A percentile compares a stretch with the other conserved stretches of the same genome.
Evolutionary conservation across 2,329 filamentous ascomycete genomes (phyloP).

Genomic region (Monosporascus sp.): DNA sequence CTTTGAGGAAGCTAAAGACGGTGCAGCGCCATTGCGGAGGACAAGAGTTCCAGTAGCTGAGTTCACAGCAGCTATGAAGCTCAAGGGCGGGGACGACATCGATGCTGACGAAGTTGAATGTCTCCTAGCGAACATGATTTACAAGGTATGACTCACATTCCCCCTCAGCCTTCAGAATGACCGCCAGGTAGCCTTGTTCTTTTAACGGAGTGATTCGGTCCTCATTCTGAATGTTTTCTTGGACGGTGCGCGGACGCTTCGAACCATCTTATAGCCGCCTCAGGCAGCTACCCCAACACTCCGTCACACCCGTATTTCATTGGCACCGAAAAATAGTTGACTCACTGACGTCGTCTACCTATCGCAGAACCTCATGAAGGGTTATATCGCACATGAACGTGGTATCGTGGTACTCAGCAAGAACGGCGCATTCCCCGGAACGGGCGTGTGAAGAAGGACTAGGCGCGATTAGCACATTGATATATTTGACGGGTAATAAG

Average conservation of each 20-base stretch:
- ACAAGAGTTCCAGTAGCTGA: conserved; percentile 79
- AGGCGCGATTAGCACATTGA: too few relatives aligned
- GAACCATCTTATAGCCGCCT: neutral
- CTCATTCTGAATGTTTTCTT: neutral
- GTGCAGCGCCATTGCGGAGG: conserved; percentile 55
- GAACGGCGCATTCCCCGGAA: conserved; percentile 87
- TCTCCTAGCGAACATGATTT: conserved; percentile 91
- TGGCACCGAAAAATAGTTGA: conserved; percentile 18
- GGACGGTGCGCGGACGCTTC: neutral
- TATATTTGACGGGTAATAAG: too few relatives aligned
- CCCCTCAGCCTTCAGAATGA: neutral
- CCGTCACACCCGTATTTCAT: conserved; percentile 11
- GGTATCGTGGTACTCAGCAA: conserved; percentile 91
- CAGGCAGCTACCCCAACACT: neutral
- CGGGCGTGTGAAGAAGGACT: conserved; percentile 51
- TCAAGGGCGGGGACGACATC: conserved; percentile 62
- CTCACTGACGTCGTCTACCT: conserved; percentile 25
- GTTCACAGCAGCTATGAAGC: conserved; percentile 76
- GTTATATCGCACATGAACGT: conserved; percentile 89
- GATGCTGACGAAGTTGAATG: conserved; percentile 95
- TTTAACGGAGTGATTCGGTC: neutral
- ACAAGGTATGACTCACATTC: conserved; percentile 64
- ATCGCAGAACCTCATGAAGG: conserved; percentile 83
- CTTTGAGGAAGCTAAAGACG: conserved; percentile 71
- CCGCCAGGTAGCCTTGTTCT: neutral